Percentiles rank a stretch among this genome's conserved stretches.
Evolutionary conservation across 495 filamentous ascomycete species (phyloP).

Genomic region (Daldinia decipiens): DNA sequence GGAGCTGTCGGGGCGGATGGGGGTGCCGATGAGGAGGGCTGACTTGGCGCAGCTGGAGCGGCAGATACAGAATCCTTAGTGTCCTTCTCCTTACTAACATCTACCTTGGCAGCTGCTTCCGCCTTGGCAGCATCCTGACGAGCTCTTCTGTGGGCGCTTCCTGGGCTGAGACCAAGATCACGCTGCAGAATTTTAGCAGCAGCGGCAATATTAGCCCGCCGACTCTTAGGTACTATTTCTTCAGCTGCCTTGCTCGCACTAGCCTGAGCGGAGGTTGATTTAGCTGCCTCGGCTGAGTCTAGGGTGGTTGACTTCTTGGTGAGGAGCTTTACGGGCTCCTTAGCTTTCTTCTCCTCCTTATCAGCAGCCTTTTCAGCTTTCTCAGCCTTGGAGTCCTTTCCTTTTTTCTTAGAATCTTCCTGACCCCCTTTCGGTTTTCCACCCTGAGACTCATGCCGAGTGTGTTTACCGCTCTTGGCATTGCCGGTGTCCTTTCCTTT

Average conservation of each 20-base stretch:
- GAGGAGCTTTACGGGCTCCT: constrained; percentile 82
- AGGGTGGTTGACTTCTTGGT: constrained; percentile 71
- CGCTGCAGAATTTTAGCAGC: constrained; percentile 89
- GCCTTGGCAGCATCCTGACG: constrained; percentile 64
- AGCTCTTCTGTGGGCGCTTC: constrained; percentile 64
- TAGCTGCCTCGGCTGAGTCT: constrained; percentile 60
- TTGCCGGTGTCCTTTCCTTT: constrained; percentile 76
- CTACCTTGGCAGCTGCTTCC: constrained; percentile 55
- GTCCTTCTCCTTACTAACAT: constrained; percentile 48
- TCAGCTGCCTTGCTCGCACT: constrained; percentile 48
- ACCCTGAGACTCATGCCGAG: constrained; percentile 56
- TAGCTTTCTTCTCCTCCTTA: constrained; percentile 62
- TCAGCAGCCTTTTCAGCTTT: constrained; percentile 62
- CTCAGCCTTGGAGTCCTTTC: constrained; percentile 68
- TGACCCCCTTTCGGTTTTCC: constrained; percentile 63
- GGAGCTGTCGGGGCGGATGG: constrained; percentile 46
- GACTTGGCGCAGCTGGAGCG: constrained; percentile 33
- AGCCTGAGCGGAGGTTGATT: constrained; percentile 52
- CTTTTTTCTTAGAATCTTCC: constrained; percentile 64
- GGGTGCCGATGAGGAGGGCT: constrained; percentile 34
- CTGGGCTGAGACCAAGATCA: constrained; percentile 83
- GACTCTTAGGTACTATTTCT: constrained; percentile 52
- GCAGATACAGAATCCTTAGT: constrained; percentile 50
- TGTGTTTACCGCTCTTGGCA: constrained; percentile 60
- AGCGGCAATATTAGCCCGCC: constrained; percentile 74